Conservation (phyloP, 345 rosid genomes). For the Nephelium lappaceum region DNA sequence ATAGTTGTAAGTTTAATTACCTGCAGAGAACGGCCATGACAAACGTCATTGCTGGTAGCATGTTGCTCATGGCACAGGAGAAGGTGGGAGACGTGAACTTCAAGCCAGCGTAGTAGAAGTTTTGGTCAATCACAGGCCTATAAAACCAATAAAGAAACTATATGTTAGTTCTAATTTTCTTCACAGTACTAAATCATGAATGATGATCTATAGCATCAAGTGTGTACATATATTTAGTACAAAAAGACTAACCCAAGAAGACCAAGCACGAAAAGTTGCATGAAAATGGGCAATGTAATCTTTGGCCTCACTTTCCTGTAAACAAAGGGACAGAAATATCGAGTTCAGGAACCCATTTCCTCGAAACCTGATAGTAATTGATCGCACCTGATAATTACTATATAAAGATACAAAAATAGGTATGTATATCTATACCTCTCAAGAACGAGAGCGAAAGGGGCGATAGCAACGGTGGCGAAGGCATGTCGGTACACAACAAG, state of each 20-base stretch:
- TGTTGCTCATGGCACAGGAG: conserved; percentile 86
- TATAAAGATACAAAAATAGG: not conserved
- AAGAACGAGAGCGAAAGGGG: conserved; percentile 61
- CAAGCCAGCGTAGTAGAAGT: conserved; percentile 87
- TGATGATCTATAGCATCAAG: too few species aligned
- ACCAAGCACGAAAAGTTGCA: conserved; percentile 79
- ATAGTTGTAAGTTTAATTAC: conserved; percentile 20
- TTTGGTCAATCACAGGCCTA: conserved; percentile 97
- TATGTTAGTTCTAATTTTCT: not conserved
- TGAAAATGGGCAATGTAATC: conserved; percentile 73
- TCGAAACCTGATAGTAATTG: not conserved
- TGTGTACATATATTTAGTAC: not conserved
- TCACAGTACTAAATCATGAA: not conserved
- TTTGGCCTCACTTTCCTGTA: conserved; percentile 79
- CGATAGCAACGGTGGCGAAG: conserved; percentile 67
- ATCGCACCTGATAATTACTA: not conserved
- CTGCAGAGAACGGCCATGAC: conserved; percentile 68
- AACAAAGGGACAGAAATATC: not conserved
- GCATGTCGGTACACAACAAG: conserved; percentile 78
- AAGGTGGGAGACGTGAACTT: conserved; percentile 91
- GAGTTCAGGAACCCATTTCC: not conserved
- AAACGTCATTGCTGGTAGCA: conserved; percentile 86
- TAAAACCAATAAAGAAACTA: not conserved
- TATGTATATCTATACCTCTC: conserved; percentile 44
- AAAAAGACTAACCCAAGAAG: conserved; percentile 76